Percentiles rank a stretch among this genome's conserved stretches.
These are phyloP conservation scores for Reutealis trisperma DNA, from an alignment of 345 rosid genomes.

Conservation along the genomic window DNA sequence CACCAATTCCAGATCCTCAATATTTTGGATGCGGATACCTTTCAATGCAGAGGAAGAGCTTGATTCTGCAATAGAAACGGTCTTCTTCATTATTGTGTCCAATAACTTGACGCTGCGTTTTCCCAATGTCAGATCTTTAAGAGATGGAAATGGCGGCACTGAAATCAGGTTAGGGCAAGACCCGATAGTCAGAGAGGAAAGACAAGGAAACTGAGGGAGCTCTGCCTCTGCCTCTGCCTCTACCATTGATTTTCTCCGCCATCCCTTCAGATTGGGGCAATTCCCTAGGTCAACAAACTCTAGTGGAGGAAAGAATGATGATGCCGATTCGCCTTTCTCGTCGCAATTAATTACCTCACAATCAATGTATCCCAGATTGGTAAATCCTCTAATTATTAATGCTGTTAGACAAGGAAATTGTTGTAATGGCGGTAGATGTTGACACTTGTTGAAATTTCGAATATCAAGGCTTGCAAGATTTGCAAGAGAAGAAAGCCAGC, in stretches of 20 bases:
- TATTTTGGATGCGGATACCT: rapidly evolving
- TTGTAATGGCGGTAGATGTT: constrained; percentile 4
- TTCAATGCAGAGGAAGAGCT: background rate
- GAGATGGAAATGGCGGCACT: constrained; percentile 15
- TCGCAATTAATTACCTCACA: too few relatives aligned
- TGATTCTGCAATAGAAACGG: background rate
- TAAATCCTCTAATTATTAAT: background rate
- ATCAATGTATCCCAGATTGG: background rate
- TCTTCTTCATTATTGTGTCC: background rate
- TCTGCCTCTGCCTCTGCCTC: background rate
- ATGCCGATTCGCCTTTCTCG: background rate
- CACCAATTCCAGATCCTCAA: constrained; percentile 15
- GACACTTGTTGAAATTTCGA: background rate
- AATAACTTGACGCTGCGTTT: background rate
- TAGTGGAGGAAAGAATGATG: constrained; percentile 3
- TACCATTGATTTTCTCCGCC: background rate
- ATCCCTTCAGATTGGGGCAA: constrained; percentile 6
- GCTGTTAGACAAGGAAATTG: background rate
- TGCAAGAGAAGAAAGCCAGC: constrained; percentile 8
- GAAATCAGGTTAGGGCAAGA: background rate
- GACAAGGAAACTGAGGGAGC: background rate
- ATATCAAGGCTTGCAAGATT: background rate
- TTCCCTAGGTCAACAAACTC: rapidly evolving
- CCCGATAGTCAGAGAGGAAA: background rate
- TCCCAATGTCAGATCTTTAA: background rate